A percentile compares a stretch with the other conserved stretches of the same genome.
Conservation (phyloP, 2,329 filamentous ascomycete species). For the Fusarium tjaetaba region DNA sequence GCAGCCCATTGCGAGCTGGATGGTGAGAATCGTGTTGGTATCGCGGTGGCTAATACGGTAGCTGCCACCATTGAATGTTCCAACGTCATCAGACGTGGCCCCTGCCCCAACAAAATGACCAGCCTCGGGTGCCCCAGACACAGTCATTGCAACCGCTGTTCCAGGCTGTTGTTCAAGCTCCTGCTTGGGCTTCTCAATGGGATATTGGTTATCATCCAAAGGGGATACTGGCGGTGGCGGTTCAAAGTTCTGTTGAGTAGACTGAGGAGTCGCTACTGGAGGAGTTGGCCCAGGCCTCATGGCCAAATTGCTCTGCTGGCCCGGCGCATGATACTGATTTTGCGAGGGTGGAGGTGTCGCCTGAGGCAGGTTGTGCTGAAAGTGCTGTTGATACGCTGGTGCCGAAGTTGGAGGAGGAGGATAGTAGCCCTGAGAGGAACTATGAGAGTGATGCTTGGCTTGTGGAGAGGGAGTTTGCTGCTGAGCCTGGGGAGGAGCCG, state of each 20-base stretch:
- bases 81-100: conserved; percentile 80
- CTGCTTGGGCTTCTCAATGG: conserved; percentile 44
- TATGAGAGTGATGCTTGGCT: conserved; percentile 38
- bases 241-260: conserved; percentile 41
- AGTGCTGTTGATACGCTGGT: conserved; percentile 37
- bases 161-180: conserved; percentile 38
- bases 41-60: conserved; percentile 94
- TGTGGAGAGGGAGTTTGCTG: conserved; percentile 39
- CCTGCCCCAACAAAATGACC: conserved; percentile 71
- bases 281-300: conserved; percentile 34
- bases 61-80: conserved; percentile 96
- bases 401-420: conserved; percentile 39
- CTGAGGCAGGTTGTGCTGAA: conserved; percentile 40
- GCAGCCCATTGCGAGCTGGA: conserved; percentile 90
- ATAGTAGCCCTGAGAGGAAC: conserved; percentile 27
- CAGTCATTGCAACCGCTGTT: conserved; percentile 46
- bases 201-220: conserved; percentile 37
- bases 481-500: conserved; percentile 37
- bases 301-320: conserved; percentile 32
- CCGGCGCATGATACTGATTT: conserved; percentile 40
- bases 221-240: conserved; percentile 42
- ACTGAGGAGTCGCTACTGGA: conserved; percentile 38
- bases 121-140: conserved; percentile 53
- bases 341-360: conserved; percentile 36
- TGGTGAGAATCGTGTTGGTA: conserved; percentile 86